Evolutionary conservation across 2,329 filamentous ascomycete genomes (phyloP), one percentile per base, ranked within the genome.

Genomic region (Helotiales sp.): DNA sequence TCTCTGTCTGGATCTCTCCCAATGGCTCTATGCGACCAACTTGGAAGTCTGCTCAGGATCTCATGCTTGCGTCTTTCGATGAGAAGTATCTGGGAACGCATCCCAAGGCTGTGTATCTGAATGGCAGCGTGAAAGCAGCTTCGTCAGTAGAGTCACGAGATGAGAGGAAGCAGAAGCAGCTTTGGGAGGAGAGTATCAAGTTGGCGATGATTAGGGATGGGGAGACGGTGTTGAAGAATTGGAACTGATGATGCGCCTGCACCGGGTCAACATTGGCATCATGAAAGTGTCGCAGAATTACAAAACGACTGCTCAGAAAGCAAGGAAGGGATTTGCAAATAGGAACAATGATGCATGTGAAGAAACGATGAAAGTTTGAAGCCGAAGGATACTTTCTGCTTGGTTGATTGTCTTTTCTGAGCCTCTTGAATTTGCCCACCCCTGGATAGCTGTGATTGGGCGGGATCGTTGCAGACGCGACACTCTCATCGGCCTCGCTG

Each of bases 11-110:
- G 3, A 68, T 77, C 6, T 49, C 10, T 22, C 77, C 79, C 0
- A 81, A 81, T 50, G 79, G 78, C 0, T 37, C 69, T 0, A 54
- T 77, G 11, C 74, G 80, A 11, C 71, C 79, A 2, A 2, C 72
- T 20, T 72, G 70, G 67, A 80, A 81, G 72, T 79, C 78, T 32
- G 79, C 77, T 1, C 71, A 58, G 7, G 79, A 81, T 70, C 70
- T 74, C 28, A 58, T 79, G 30, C 70, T 71, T 6, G 77, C 79
- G 13, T 75, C 74, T 34, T 79, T 80, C 57, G 74, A 78, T 34
- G 63, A 64, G 47, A 58, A 66, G 11, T 49, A 24, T 64, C 71
- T 47, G 64, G 76, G 10, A 57, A 66, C 17, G 69, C 70, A 8
- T 72, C 75, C 49, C 58, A 72, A 70, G 24, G 63, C 63, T 64